Evolutionary conservation across 2,329 filamentous ascomycete species (phyloP), one percentile per base, ranked within the genome.

Genomic region (Neonectria punicea): DNA sequence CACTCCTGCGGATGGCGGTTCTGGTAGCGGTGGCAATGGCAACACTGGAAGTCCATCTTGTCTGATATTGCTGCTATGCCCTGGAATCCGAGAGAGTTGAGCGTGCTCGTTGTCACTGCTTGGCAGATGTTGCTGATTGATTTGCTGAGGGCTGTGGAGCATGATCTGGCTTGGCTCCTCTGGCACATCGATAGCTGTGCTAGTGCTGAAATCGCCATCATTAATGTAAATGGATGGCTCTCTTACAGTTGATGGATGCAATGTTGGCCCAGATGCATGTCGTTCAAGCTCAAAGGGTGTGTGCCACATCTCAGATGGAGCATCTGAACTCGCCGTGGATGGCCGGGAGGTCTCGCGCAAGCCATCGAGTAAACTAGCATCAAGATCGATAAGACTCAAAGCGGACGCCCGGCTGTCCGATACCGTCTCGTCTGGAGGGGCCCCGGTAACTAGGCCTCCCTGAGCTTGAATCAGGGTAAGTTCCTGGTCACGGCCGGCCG

Each of bases 251-350:
- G 16, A 18, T n/a, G 36, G 36, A 41, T 41, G 36, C 4, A 4
- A 18, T 41, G 16, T 7, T 18, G 16, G 16, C 16, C n/a, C 16
- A 1, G 87, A 89, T 2, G 86, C 81, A 69, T 90, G 88, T n/a
- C 85, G 84, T 74, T 91, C 89, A 4, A 90, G 80, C 60, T 90
- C 87, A 62, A 90, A 90, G 0, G 88, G 87, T 2, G 81, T 83
- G 13, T 83, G 80, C 28, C 86, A 83, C 36, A 86, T 75, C 61
- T 89, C 86, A 1, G 87, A 89, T 79, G 1, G 86, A 88, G 2
- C 85, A 65, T 89, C 87, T 1, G 88, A 90, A 73, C 89, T 85
- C 11, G 87, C 87, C 0, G 87, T 89, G 2, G 87, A 89, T 1
- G 87, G 87, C 1, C 86, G 81, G 0, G 84, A 82, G 13, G 82